Conservation (phyloP, 441 rosid genomes). For the Gossypium lobatum region DNA sequence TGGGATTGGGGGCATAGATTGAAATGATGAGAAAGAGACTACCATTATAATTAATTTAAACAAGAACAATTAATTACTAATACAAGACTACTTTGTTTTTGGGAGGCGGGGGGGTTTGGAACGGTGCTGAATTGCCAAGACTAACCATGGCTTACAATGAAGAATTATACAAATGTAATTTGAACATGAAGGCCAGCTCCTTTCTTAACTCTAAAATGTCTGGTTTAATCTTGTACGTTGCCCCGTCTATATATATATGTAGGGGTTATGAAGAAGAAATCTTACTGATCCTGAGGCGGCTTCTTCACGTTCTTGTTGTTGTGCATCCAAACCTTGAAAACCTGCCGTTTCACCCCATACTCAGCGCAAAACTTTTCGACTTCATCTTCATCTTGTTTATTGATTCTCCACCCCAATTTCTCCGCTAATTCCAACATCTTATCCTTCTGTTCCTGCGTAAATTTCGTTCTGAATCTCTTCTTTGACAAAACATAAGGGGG, state of each 20-base stretch:
- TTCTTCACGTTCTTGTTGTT: slow-evolving; percentile 79
- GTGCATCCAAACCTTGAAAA: slow-evolving; percentile 98
- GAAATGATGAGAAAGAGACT: background rate
- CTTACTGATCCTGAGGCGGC: slow-evolving; percentile 22
- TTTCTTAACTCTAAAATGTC: background rate
- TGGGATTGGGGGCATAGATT: background rate
- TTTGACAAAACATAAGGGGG: slow-evolving; percentile 47
- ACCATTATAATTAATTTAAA: background rate
- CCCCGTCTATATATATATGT: background rate
- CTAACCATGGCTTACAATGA: background rate
- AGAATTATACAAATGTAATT: slow-evolving; percentile 8
- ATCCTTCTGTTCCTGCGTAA: slow-evolving; percentile 79
- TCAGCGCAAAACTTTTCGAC: slow-evolving; percentile 65
- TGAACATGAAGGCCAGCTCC: slow-evolving; percentile 3
- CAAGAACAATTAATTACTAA: background rate
- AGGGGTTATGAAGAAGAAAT: background rate
- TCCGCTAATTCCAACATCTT: slow-evolving; percentile 91
- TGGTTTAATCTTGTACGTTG: background rate
- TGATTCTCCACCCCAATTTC: slow-evolving; percentile 82
- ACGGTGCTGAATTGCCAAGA: background rate
- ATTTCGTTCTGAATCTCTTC: slow-evolving; percentile 79
- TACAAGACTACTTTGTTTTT: background rate
- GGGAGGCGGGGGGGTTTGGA: background rate
- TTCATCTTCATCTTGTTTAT: slow-evolving; percentile 68
- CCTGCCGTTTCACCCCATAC: slow-evolving; percentile 73